These are phyloP conservation scores for Trifolium repens DNA, from an alignment of 306 rosid species.

Conservation along the genomic window DNA sequence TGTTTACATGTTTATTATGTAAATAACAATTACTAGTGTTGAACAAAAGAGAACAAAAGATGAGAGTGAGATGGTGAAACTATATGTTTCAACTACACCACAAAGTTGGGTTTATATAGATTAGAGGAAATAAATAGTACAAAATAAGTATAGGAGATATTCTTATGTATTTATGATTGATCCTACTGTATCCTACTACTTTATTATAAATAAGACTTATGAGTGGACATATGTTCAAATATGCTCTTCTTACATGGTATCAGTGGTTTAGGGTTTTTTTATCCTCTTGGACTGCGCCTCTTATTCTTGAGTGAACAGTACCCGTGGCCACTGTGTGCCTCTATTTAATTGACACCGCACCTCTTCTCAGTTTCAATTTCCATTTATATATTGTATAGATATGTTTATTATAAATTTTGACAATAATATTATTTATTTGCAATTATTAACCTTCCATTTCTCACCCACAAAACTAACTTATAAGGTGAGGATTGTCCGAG, in stretches of 20 bases:
- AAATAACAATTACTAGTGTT: conserved; percentile 3
- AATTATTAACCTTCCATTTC: neutral
- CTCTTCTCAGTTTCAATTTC: neutral
- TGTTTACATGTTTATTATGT: neutral
- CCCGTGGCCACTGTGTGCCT: neutral
- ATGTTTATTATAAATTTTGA: conserved; percentile 9
- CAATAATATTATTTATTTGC: neutral
- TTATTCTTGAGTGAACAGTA: neutral
- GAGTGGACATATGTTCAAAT: neutral
- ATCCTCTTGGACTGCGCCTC: neutral
- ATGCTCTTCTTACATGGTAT: neutral
- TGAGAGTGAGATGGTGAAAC: neutral
- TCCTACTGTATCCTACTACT: neutral
- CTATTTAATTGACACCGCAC: neutral
- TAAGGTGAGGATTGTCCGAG: neutral
- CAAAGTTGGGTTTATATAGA: neutral
- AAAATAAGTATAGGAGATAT: neutral
- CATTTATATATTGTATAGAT: neutral
- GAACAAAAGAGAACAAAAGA: conserved; percentile 4
- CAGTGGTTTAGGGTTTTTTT: neutral
- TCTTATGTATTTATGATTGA: conserved; percentile 1
- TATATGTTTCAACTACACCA: neutral
- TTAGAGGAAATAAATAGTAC: neutral
- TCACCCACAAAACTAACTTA: neutral
- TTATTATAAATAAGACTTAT: neutral